A percentile compares a stretch with the other conserved stretches of the same genome.
These are phyloP conservation scores for Cryptococcus amylolentus DNA, from an alignment of 1,284 basidiomycete species.

Conservation along the genomic window DNA sequence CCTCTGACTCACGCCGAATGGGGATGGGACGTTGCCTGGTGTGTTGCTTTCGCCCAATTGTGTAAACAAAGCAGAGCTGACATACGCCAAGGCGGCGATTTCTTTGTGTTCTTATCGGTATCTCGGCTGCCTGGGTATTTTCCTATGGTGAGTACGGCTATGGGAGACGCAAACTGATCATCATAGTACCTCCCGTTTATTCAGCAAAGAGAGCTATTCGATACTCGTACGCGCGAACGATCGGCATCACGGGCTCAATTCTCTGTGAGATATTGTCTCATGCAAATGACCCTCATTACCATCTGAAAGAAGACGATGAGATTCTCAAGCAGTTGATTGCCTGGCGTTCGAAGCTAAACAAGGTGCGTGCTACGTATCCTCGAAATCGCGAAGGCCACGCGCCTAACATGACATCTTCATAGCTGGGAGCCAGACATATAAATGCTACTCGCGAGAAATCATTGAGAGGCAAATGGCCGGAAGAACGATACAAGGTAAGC, in stretches of 20 bases:
- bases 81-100: conserved; percentile 52
- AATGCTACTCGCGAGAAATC: conserved; percentile 48
- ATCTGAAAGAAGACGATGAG: conserved; percentile 26
- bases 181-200: conserved; percentile 48
- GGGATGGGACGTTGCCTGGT: conserved; percentile 54
- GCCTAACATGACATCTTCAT: not conserved
- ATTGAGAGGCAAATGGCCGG: conserved; percentile 46
- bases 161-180: not conserved
- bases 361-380: conserved; percentile 14
- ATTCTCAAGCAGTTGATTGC: conserved; percentile 34
- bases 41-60: conserved; percentile 29
- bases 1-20: conserved; percentile 41
- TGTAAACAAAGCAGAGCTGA: conserved; percentile 48
- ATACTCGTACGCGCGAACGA: conserved; percentile 46
- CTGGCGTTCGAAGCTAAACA: conserved; percentile 39
- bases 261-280: conserved; percentile 49
- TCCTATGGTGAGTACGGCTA: conserved; percentile 28
- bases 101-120: conserved; percentile 45
- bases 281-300: conserved; percentile 40
- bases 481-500: conserved; percentile 43
- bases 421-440: conserved; percentile 41
- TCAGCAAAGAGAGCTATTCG: conserved; percentile 49
- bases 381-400: not conserved
- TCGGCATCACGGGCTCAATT: conserved; percentile 46
- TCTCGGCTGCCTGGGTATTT: conserved; percentile 44